Evolutionary conservation across 1,284 basidiomycete genomes (phyloP).

Genomic region (Irpex sp.): DNA sequence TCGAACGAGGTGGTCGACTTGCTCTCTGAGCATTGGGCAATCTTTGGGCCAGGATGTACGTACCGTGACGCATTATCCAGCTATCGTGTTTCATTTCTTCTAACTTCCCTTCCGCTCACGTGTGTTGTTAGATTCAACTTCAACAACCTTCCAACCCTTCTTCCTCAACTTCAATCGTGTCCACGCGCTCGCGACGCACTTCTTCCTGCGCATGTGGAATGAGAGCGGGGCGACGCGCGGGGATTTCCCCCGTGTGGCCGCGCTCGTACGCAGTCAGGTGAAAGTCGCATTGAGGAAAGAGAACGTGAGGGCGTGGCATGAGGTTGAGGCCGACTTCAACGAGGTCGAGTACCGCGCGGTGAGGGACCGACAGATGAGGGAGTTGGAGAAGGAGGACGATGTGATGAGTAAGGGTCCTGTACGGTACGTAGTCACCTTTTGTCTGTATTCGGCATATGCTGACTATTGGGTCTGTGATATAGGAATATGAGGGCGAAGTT

Average conservation of each 20-base stretch:
- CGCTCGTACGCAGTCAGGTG: constrained; percentile 82
- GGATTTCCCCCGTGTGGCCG: constrained; percentile 81
- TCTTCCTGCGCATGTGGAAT: constrained; percentile 94
- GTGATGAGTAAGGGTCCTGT: constrained; percentile 80
- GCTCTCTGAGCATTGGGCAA: constrained; percentile 82
- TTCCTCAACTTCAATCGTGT: constrained; percentile 84
- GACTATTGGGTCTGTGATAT: constrained; percentile 1
- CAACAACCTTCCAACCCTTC: constrained; percentile 84
- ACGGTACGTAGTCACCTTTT: constrained; percentile 44
- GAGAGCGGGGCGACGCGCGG: constrained; percentile 80
- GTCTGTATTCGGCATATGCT: background rate
- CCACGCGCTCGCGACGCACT: constrained; percentile 78
- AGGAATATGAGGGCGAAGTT: constrained; percentile 84
- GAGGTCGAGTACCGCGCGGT: constrained; percentile 85
- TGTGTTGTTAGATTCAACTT: constrained; percentile 56
- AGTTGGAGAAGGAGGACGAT: constrained; percentile 90
- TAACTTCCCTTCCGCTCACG: background rate
- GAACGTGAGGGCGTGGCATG: constrained; percentile 76
- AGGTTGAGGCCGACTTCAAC: constrained; percentile 81
- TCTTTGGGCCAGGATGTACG: constrained; percentile 57
- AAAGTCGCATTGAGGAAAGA: constrained; percentile 77
- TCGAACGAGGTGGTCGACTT: constrained; percentile 87
- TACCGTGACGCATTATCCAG: no score
- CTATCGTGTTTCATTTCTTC: background rate
- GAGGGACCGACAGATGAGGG: constrained; percentile 89